Conservation (phyloP, 305 asterid species). For the Fraxinus albicans region DNA sequence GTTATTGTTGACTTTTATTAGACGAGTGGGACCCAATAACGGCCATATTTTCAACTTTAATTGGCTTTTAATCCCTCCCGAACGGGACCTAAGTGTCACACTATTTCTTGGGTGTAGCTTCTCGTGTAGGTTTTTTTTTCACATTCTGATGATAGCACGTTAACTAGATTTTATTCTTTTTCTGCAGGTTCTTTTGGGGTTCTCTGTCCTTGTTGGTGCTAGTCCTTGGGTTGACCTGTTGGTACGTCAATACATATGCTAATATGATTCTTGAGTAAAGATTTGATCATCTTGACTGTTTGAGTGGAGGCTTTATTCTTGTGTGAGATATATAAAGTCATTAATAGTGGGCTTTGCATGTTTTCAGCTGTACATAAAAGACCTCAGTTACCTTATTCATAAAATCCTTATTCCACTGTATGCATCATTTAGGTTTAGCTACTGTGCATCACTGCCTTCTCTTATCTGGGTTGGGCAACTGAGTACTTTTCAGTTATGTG, state of each 20-base stretch:
- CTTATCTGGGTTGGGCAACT: background rate
- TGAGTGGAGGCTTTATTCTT: background rate
- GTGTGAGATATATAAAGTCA: background rate
- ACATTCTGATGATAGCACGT: background rate
- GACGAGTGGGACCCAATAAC: no score
- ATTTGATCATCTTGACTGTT: background rate
- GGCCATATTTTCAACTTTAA: no score
- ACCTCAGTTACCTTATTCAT: background rate
- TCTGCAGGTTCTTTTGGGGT: slow-evolving; percentile 88
- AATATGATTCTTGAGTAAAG: slow-evolving; percentile 7
- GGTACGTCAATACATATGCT: slow-evolving; percentile 47
- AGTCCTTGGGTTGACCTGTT: slow-evolving; percentile 98
- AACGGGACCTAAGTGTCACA: no score
- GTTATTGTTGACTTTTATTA: no score
- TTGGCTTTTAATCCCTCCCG: no score
- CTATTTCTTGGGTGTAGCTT: background rate
- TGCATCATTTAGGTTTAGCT: background rate
- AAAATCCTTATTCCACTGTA: background rate
- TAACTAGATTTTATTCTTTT: slow-evolving; percentile 19
- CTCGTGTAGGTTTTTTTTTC: background rate
- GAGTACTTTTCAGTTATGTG: background rate
- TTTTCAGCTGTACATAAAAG: background rate
- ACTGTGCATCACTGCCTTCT: background rate
- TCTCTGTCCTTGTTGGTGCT: slow-evolving; percentile 97
- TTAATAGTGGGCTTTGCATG: background rate